Percentiles rank a stretch among this genome's conserved stretches.
These are phyloP conservation scores for Tulasnella sp. DNA, from an alignment of 768 basidiomycete genomes.

Conservation along the genomic window DNA sequence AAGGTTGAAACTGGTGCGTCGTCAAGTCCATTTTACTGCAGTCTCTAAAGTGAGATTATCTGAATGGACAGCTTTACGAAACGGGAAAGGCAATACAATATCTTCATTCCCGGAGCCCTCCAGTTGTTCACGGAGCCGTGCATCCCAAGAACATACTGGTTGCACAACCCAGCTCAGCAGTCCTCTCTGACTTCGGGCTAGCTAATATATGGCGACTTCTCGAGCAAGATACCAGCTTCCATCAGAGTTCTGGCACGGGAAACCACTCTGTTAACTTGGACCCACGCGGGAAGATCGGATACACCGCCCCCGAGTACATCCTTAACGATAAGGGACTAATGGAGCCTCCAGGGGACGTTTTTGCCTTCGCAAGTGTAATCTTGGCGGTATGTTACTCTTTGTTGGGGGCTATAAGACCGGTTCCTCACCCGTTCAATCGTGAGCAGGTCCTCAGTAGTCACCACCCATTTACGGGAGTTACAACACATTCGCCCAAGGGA, in stretches of 20 bases:
- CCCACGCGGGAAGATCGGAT: background rate
- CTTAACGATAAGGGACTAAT: background rate
- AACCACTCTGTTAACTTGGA: background rate
- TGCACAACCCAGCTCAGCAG: background rate
- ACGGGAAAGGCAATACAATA: constrained; percentile 27
- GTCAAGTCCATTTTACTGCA: background rate
- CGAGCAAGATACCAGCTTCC: background rate
- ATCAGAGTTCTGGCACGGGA: background rate
- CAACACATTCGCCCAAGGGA: background rate
- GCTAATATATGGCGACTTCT: background rate
- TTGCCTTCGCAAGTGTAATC: background rate
- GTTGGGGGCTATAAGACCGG: background rate
- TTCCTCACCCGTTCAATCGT: background rate
- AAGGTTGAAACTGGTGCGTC: background rate
- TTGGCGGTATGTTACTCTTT: background rate
- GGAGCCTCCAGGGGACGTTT: background rate
- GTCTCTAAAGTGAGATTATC: background rate
- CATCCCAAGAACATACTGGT: background rate
- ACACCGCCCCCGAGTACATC: background rate
- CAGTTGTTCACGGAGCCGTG: background rate
- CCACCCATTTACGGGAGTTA: background rate
- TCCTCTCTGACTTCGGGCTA: background rate
- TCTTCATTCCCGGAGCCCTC: background rate
- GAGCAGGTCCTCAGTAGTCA: background rate
- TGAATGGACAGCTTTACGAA: background rate